Conservation (phyloP, 2,329 filamentous ascomycete genomes). For the Dendrostoma leiphaemia region DNA sequence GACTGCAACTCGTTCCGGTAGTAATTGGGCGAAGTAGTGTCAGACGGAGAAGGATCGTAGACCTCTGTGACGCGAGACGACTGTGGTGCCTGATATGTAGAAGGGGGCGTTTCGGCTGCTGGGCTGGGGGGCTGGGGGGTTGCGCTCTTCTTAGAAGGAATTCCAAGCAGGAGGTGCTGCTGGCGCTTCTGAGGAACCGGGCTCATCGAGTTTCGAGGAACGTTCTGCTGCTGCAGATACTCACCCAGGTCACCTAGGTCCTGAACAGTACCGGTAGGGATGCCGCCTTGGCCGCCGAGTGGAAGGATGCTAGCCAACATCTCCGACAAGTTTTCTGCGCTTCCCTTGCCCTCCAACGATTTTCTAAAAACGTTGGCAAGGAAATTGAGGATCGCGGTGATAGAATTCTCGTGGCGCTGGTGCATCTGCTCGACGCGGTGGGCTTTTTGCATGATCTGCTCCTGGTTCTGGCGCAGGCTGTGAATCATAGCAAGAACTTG, state of each 20-base stretch:
- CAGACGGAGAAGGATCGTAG: conserved; percentile 49
- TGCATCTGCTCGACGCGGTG: conserved; percentile 87
- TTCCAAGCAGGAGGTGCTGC: conserved; percentile 54
- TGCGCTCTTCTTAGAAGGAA: conserved; percentile 38
- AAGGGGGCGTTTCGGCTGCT: conserved; percentile 16
- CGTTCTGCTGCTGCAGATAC: conserved; percentile 48
- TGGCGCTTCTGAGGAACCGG: conserved; percentile 44
- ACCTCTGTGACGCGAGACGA: conserved; percentile 61
- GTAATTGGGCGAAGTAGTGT: conserved; percentile 44
- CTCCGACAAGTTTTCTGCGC: conserved; percentile 74
- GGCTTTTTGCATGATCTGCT: conserved; percentile 83
- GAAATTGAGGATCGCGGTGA: conserved; percentile 98
- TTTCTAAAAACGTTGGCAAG: conserved; percentile 95
- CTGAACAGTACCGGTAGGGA: conserved; percentile 56
- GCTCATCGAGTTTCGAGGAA: conserved; percentile 35
- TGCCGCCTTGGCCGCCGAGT: conserved; percentile 37
- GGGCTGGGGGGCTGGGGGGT: conserved; percentile 28
- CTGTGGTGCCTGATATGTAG: conserved; percentile 26
- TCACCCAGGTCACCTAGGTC: conserved; percentile 63
- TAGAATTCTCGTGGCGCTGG: conserved; percentile 95
- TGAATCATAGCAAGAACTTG: conserved; percentile 81
- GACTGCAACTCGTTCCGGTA: conserved; percentile 55
- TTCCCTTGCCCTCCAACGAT: conserved; percentile 80
- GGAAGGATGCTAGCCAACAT: conserved; percentile 78
- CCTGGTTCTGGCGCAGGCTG: conserved; percentile 79